Percentiles rank a stretch among this genome's conserved stretches.
Conservation (phyloP, 306 rosid genomes). For the Canavalia gladiata region DNA sequence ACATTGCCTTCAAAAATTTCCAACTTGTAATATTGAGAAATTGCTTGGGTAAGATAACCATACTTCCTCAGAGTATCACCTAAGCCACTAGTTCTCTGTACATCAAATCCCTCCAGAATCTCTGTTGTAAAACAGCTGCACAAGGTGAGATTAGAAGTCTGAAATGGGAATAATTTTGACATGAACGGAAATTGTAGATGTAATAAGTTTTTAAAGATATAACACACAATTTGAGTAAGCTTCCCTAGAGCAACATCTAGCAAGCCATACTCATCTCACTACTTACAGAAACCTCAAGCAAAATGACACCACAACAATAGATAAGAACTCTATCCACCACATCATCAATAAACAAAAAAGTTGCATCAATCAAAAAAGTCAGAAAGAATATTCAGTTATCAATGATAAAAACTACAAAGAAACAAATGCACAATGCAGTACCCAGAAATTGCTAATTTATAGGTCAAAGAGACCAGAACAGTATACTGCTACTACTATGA, state of each 20-base stretch:
- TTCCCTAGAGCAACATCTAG: slow-evolving; percentile 17
- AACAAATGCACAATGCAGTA: background rate
- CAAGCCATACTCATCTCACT: background rate
- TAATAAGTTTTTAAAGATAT: background rate
- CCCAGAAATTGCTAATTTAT: slow-evolving; percentile 12
- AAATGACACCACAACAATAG: slow-evolving; percentile 17
- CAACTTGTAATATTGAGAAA: slow-evolving; percentile 74
- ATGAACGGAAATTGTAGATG: background rate
- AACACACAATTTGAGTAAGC: slow-evolving; percentile 25
- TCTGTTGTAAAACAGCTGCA: slow-evolving; percentile 96
- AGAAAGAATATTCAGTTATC: slow-evolving; percentile 30
- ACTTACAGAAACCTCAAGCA: slow-evolving; percentile 28
- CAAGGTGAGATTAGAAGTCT: slow-evolving; percentile 28
- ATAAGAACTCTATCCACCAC: slow-evolving; percentile 12
- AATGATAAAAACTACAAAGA: slow-evolving; percentile 19
- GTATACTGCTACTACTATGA: background rate
- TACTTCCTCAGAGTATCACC: slow-evolving; percentile 91
- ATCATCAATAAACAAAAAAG: slow-evolving; percentile 3
- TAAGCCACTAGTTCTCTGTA: slow-evolving; percentile 88
- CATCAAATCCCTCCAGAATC: slow-evolving; percentile 94
- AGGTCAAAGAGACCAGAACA: background rate
- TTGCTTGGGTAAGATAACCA: slow-evolving; percentile 86
- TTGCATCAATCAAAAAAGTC: slow-evolving; percentile 35
- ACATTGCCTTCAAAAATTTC: slow-evolving; percentile 56
- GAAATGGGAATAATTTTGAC: slow-evolving; percentile 19